Conservation (phyloP, 179 eudicot genomes). For the Heliamphora pulchella region DNA sequence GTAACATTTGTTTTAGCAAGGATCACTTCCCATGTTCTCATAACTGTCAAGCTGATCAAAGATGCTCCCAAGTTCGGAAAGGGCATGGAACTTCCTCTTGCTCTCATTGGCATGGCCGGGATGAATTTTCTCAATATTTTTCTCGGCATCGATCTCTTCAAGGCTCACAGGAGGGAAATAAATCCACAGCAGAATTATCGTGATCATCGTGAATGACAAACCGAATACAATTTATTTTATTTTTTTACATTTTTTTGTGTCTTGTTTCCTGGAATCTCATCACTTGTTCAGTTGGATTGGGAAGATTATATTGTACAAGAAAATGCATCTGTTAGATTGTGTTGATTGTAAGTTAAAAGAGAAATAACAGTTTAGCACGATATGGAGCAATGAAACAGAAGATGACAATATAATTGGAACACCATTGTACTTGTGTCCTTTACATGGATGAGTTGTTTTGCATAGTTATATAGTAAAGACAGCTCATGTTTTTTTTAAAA, state of each 20-base stretch:
- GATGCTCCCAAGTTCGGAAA: conserved; percentile 73
- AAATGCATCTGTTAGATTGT: background rate
- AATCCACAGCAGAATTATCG: conserved; percentile 22
- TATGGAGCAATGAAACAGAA: background rate
- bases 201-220: conserved; percentile 25
- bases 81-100: conserved; percentile 83
- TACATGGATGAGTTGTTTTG: background rate
- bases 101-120: conserved; percentile 72
- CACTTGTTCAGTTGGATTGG: background rate
- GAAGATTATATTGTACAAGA: background rate
- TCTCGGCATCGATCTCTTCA: conserved; percentile 68
- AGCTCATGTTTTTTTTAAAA: no score
- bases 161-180: conserved; percentile 53
- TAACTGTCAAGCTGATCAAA: conserved; percentile 56
- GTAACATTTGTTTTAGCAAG: conserved; percentile 60
- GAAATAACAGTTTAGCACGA: background rate
- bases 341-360: background rate
- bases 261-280: background rate
- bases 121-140: conserved; percentile 72
- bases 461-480: no score
- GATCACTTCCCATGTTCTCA: conserved; percentile 52
- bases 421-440: background rate
- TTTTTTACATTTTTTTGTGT: background rate
- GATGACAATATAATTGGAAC: background rate
- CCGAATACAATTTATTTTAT: no score